A percentile compares a stretch with the other conserved stretches of the same genome.
These are phyloP conservation scores for Calocybe cyanea DNA, from an alignment of 768 basidiomycete genomes.

Conservation along the genomic window DNA sequence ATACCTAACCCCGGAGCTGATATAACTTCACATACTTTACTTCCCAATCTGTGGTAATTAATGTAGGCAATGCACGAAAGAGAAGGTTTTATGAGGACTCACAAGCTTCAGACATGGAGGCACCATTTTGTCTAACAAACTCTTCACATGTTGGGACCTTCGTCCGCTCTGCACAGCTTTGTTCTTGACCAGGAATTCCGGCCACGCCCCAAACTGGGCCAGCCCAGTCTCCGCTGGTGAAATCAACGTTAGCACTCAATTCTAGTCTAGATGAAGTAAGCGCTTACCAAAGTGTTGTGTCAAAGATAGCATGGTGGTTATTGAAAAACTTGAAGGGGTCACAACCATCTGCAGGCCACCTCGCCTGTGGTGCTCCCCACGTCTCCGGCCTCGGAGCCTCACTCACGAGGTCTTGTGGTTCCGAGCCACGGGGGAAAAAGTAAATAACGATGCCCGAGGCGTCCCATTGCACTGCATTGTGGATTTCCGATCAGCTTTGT, in stretches of 20 bases:
- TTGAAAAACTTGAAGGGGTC: conserved; percentile 77
- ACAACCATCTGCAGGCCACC: conserved; percentile 74
- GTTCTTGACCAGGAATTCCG: conserved; percentile 79
- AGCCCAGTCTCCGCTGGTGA: conserved; percentile 83
- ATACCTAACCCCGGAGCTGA: conserved; percentile 33
- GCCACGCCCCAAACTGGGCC: conserved; percentile 67
- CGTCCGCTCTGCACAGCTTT: conserved; percentile 82
- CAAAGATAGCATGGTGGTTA: conserved; percentile 74
- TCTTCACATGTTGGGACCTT: conserved; percentile 78
- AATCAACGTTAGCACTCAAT: not conserved
- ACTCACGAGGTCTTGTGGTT: conserved; percentile 75
- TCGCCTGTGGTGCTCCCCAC: conserved; percentile 79
- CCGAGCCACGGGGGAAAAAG: conserved; percentile 73
- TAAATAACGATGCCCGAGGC: conserved; percentile 69
- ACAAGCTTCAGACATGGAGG: conserved; percentile 75
- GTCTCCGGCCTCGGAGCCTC: conserved; percentile 66
- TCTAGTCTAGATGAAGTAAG: conserved; percentile 5
- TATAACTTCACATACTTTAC: conserved; percentile 73
- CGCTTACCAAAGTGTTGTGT: conserved; percentile 78
- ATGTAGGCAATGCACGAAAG: conserved; percentile 1
- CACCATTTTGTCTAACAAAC: conserved; percentile 71
- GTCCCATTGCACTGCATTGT: conserved; percentile 69
- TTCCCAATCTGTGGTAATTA: conserved; percentile 65
- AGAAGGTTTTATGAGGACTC: conserved; percentile 27
- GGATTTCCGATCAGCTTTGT: not conserved